These are phyloP conservation scores for Talaromyces sp. DNA, from an alignment of 2,329 filamentous ascomycete species.

Conservation along the genomic window DNA sequence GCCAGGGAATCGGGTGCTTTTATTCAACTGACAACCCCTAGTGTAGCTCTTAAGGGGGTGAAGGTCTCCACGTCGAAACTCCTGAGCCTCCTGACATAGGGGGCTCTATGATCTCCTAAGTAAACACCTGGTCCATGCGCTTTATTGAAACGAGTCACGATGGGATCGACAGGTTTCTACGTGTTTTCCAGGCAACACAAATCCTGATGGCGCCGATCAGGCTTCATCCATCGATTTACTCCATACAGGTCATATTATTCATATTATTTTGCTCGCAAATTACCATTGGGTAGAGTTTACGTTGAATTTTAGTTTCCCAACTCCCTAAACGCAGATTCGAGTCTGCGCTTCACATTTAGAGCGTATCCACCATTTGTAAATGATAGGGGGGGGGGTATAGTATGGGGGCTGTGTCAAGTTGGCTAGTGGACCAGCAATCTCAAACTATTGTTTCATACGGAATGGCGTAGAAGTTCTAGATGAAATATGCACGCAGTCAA, in stretches of 20 bases:
- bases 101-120: not conserved
- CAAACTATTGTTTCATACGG: not conserved
- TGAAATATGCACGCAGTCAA: not conserved
- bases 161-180: constrained; percentile 1
- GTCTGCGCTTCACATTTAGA: too few relatives aligned
- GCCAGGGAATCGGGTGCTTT: not conserved
- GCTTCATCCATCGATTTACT: not conserved
- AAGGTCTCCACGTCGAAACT: not conserved
- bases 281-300: not conserved
- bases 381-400: not conserved
- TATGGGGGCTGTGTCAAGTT: not conserved
- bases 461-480: not conserved
- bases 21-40: not conserved
- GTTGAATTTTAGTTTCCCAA: not conserved
- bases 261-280: not conserved
- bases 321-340: too few relatives aligned
- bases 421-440: not conserved
- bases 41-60: not conserved
- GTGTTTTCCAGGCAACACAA: constrained; percentile 9
- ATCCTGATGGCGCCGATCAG: not conserved
- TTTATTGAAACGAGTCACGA: constrained; percentile 16
- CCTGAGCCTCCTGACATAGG: not conserved
- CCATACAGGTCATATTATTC: not conserved
- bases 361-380: not conserved
- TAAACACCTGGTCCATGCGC: constrained; percentile 16